Percentiles rank a stretch among this genome's conserved stretches.
These are phyloP conservation scores for Trypanosoma rangeli DNA, from an alignment of 208 protist genomes.

Conservation along the genomic window DNA sequence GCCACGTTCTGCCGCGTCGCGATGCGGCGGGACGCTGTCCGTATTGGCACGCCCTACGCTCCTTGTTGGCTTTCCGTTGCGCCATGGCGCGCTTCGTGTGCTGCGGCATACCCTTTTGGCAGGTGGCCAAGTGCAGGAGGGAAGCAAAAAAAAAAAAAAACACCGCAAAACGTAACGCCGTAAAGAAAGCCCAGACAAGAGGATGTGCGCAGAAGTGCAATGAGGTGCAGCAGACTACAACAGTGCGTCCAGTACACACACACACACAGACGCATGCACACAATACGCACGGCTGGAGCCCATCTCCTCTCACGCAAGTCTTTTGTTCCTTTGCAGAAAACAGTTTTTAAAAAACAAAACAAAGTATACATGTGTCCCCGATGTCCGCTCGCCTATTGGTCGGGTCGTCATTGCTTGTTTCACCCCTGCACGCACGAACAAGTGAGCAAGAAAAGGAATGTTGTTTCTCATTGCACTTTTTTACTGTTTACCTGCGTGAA, in stretches of 20 bases:
- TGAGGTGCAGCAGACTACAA: background rate
- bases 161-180: background rate
- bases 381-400: background rate
- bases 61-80: constrained; percentile 42
- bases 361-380: constrained; percentile 2
- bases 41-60: constrained; percentile 26
- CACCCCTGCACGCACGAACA: background rate
- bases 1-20: background rate
- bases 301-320: background rate
- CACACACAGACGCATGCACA: background rate
- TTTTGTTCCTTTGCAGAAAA: background rate
- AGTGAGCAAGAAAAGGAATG: background rate
- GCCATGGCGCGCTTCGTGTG: constrained; percentile 86
- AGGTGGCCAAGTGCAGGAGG: background rate
- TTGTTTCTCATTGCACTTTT: background rate
- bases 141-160: constrained; percentile 1
- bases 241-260: background rate
- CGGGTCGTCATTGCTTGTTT: background rate
- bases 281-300: background rate
- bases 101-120: constrained; percentile 20
- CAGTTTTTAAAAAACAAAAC: background rate
- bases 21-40: constrained; percentile 4
- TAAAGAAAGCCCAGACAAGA: background rate
- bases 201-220: background rate
- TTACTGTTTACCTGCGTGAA: background rate